Conservation (phyloP, 164 flowering plant species). For the Houttuynia cordata region DNA sequence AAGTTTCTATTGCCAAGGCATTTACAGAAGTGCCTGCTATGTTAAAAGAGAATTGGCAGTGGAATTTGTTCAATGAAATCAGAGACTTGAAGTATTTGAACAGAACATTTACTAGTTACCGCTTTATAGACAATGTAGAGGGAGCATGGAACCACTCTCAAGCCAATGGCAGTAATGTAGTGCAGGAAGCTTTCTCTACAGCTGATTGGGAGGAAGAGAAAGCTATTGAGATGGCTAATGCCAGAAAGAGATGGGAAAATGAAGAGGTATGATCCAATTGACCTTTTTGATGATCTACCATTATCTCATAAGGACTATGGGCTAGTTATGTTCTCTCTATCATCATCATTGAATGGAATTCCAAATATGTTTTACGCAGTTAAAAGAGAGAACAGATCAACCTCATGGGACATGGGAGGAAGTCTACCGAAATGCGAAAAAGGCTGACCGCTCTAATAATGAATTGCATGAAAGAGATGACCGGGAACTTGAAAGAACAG, state of each 20-base stretch:
- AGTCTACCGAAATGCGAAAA: constrained; percentile 80
- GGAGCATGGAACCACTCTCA: constrained; percentile 22
- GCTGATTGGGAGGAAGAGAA: constrained; percentile 73
- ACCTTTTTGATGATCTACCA: too few species aligned
- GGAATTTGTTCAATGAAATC: constrained; percentile 54
- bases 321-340: background rate
- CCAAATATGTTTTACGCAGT: constrained; percentile 34
- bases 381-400: constrained; percentile 82
- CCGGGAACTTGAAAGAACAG: constrained; percentile 92
- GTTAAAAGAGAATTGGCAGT: constrained; percentile 61
- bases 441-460: constrained; percentile 57
- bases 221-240: constrained; percentile 22
- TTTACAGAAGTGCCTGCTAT: constrained; percentile 34
- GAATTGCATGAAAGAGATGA: constrained; percentile 97
- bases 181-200: constrained; percentile 46
- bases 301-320: too few species aligned
- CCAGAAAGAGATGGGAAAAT: constrained; percentile 73
- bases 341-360: constrained; percentile 2
- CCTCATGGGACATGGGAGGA: constrained; percentile 92
- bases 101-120: constrained; percentile 22
- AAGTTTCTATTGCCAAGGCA: constrained; percentile 51
- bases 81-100: constrained; percentile 16
- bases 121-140: constrained; percentile 44
- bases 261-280: constrained; percentile 53
- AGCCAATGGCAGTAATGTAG: constrained; percentile 4